A percentile compares a stretch with the other conserved stretches of the same genome.
phyloP scores from a whole-genome alignment of 2,329 filamentous ascomycete genomes.

The Phialemoniopsis sp. region DNA sequence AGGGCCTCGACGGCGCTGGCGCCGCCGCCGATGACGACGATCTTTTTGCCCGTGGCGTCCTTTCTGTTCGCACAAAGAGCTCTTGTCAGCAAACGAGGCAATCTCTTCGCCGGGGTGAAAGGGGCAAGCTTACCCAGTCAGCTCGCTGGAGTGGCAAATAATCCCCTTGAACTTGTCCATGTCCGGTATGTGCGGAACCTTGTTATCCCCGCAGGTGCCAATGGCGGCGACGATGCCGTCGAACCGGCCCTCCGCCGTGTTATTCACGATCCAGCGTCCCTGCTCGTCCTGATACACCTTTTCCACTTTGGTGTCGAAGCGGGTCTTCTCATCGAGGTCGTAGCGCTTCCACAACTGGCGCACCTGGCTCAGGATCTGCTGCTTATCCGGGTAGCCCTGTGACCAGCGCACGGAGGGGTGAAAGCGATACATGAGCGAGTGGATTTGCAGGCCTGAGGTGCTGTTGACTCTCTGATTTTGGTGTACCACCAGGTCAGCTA shows the following conservation, averaged over 20 bases:
- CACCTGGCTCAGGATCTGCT: constrained; percentile 72
- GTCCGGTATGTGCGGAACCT: constrained; percentile 67
- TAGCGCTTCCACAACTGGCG: constrained; percentile 71
- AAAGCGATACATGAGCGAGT: constrained; percentile 84
- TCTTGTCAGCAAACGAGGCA: neutral
- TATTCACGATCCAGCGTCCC: constrained; percentile 70
- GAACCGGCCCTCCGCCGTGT: constrained; percentile 65
- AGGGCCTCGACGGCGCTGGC: constrained; percentile 79
- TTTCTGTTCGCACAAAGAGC: constrained; percentile 44
- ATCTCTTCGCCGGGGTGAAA: constrained; percentile 10
- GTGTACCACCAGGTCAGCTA: neutral
- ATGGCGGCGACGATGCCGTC: constrained; percentile 76
- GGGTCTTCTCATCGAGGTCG: constrained; percentile 64
- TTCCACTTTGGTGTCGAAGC: constrained; percentile 66
- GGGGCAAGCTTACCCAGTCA: constrained; percentile 49
- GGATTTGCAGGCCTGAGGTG: constrained; percentile 42
- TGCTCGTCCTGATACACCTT: constrained; percentile 50
- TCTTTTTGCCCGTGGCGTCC: constrained; percentile 67
- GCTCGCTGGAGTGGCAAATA: constrained; percentile 70
- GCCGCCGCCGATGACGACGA: constrained; percentile 74
- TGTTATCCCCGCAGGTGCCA: constrained; percentile 73
- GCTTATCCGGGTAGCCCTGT: constrained; percentile 70
- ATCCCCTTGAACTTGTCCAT: constrained; percentile 68
- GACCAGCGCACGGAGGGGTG: constrained; percentile 75
- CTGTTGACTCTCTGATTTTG: constrained; percentile 8